Conservation (phyloP, 2,329 filamentous ascomycete genomes). For the Dactylellina sp. region DNA sequence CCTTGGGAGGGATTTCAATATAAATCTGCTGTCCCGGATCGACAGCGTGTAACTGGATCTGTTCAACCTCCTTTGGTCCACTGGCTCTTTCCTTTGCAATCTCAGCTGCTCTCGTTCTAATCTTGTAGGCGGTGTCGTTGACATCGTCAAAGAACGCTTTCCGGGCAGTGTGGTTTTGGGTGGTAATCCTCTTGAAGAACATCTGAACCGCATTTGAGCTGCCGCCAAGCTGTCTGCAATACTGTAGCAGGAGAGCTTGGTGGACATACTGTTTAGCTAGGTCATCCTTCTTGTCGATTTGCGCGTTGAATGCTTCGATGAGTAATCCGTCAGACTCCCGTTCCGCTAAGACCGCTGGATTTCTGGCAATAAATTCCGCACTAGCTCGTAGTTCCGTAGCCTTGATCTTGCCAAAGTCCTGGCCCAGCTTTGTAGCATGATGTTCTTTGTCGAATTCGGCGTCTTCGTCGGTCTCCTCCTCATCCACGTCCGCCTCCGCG, state of each 20-base stretch:
- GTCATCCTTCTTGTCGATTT: slow-evolving; percentile 80
- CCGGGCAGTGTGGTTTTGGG: slow-evolving; percentile 86
- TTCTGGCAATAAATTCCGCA: slow-evolving; percentile 79
- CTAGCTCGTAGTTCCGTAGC: slow-evolving; percentile 78
- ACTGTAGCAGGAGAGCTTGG: slow-evolving; percentile 90
- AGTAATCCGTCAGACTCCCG: slow-evolving; percentile 90
- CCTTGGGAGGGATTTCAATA: slow-evolving; percentile 80
- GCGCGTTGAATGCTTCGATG: slow-evolving; percentile 89
- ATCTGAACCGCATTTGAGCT: slow-evolving; percentile 82
- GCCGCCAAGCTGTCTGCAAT: slow-evolving; percentile 85
- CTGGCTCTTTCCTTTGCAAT: slow-evolving; percentile 73
- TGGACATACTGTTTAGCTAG: slow-evolving; percentile 88
- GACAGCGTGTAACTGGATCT: slow-evolving; percentile 96
- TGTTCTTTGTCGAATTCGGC: slow-evolving; percentile 78
- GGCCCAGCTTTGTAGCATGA: slow-evolving; percentile 80
- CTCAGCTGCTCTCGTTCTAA: slow-evolving; percentile 80
- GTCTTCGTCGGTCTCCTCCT: slow-evolving; percentile 66
- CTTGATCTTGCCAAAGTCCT: slow-evolving; percentile 82
- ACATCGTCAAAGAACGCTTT: slow-evolving; percentile 95
- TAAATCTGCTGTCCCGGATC: slow-evolving; percentile 92
- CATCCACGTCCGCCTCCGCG: slow-evolving; percentile 73
- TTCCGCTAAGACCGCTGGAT: slow-evolving; percentile 83
- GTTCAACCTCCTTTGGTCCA: slow-evolving; percentile 76
- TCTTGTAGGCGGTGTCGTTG: slow-evolving; percentile 84
- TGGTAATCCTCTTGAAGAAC: slow-evolving; percentile 95